phyloP scores from a whole-genome alignment of 148 eudicot species.

The Vaccinium corymbosum region DNA sequence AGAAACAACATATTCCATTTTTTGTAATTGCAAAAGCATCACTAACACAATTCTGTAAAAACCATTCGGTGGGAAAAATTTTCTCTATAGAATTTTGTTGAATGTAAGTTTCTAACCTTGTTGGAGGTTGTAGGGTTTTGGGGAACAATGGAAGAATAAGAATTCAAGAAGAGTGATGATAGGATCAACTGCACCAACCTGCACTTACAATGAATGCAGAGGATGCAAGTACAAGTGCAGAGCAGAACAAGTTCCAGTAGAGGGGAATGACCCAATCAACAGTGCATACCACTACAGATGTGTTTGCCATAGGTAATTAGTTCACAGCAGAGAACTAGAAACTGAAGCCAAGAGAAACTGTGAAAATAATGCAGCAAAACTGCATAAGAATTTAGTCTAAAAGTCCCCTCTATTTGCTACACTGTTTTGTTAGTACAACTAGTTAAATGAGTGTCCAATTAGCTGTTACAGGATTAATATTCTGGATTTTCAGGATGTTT shows the following conservation, averaged over 20 bases:
- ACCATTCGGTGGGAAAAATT: not conserved
- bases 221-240: slow-evolving; percentile 83
- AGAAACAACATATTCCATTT: not conserved
- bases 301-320: slow-evolving; percentile 58
- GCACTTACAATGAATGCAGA: slow-evolving; percentile 92
- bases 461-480: not conserved
- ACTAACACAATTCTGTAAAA: not conserved
- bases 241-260: slow-evolving; percentile 94
- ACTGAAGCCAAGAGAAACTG: not conserved
- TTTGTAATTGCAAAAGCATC: too few species aligned
- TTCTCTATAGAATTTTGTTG: not conserved
- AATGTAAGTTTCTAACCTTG: not conserved
- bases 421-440: not conserved
- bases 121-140: slow-evolving; percentile 16
- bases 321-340: not conserved
- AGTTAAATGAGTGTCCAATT: not conserved
- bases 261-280: slow-evolving; percentile 84
- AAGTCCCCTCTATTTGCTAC: not conserved
- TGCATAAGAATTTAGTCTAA: not conserved
- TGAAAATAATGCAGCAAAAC: not conserved
- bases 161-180: slow-evolving; percentile 52
- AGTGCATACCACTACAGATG: slow-evolving; percentile 89
- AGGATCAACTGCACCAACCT: slow-evolving; percentile 82
- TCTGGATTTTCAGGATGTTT: not conserved
- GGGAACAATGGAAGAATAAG: slow-evolving; percentile 16